Evolutionary conservation across 2,329 filamentous ascomycete species (phyloP).

Genomic region (Alternaria longipes): DNA sequence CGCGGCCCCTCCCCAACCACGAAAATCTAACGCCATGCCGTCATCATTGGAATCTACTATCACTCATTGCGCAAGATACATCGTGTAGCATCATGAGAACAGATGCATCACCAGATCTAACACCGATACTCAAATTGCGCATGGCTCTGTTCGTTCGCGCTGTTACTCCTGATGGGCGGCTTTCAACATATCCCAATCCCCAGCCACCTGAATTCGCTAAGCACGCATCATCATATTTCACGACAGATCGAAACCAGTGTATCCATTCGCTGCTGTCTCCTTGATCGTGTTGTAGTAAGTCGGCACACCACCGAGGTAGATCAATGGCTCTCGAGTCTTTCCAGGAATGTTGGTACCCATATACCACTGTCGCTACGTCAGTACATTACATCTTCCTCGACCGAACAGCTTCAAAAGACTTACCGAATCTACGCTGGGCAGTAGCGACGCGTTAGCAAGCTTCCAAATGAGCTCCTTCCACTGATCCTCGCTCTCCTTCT

Average conservation of each 20-base stretch:
- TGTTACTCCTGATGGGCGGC: too few species aligned
- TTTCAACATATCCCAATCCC: conserved; percentile 18
- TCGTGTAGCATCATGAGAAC: too few species aligned
- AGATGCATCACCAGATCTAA: too few species aligned
- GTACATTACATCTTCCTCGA: neutral
- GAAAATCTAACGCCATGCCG: too few species aligned
- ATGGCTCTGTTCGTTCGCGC: too few species aligned
- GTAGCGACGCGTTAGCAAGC: conserved; percentile 57
- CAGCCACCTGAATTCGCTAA: neutral
- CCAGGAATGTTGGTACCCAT: conserved; percentile 66
- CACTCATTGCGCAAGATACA: too few species aligned
- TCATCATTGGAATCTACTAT: too few species aligned
- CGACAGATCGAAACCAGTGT: conserved; percentile 24
- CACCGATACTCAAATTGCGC: too few species aligned
- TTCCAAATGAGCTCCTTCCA: conserved; percentile 64
- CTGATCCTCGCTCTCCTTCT: conserved; percentile 54
- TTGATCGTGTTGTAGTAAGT: conserved; percentile 32
- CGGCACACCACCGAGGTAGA: conserved; percentile 54
- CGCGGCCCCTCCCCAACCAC: too few species aligned
- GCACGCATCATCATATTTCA: neutral
- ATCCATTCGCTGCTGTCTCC: conserved; percentile 25
- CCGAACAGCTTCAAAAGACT: neutral
- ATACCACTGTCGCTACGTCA: conserved; percentile 53
- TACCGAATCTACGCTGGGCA: conserved; percentile 55
- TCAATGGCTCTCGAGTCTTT: conserved; percentile 63